Evolutionary conservation across 2,329 filamentous ascomycete genomes (phyloP).

Genomic region (Corinectria fuckeliana): DNA sequence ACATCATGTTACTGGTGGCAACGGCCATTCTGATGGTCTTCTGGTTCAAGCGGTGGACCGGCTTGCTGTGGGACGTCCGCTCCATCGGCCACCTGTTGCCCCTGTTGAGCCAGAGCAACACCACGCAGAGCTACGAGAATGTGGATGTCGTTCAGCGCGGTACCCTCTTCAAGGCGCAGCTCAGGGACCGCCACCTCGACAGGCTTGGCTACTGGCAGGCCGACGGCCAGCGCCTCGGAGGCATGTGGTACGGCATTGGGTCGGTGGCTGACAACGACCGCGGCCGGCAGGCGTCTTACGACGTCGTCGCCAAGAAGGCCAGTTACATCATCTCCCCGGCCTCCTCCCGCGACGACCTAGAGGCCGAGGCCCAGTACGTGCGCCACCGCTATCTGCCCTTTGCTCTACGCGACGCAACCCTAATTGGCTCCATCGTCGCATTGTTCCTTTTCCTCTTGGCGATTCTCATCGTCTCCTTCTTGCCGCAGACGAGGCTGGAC

Average conservation of each 20-base stretch:
- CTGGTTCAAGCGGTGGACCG: constrained; percentile 71
- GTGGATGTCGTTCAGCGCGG: constrained; percentile 63
- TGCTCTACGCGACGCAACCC: constrained; percentile 71
- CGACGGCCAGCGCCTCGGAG: constrained; percentile 64
- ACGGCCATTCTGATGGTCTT: constrained; percentile 62
- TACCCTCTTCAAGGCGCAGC: constrained; percentile 59
- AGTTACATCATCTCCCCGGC: constrained; percentile 43
- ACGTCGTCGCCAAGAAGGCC: constrained; percentile 37
- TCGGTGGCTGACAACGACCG: constrained; percentile 45
- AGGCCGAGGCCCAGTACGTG: constrained; percentile 36
- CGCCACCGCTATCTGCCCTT: constrained; percentile 74
- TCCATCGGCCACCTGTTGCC: constrained; percentile 83
- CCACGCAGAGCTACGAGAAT: constrained; percentile 72
- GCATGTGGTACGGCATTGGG: constrained; percentile 82
- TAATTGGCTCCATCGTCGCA: constrained; percentile 70
- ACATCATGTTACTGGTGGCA: constrained; percentile 69
- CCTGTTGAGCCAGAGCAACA: constrained; percentile 81
- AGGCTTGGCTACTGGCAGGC: constrained; percentile 88
- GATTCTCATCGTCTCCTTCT: constrained; percentile 79
- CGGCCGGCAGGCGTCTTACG: constrained; percentile 31
- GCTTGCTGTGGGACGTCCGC: constrained; percentile 83
- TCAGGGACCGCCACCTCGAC: constrained; percentile 65
- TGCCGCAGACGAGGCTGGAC: constrained; percentile 69
- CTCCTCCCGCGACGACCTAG: constrained; percentile 39
- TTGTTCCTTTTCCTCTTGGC: constrained; percentile 69